Evolutionary conservation across 2,329 filamentous ascomycete genomes (phyloP).

Genomic region (Fulvia fulva): DNA sequence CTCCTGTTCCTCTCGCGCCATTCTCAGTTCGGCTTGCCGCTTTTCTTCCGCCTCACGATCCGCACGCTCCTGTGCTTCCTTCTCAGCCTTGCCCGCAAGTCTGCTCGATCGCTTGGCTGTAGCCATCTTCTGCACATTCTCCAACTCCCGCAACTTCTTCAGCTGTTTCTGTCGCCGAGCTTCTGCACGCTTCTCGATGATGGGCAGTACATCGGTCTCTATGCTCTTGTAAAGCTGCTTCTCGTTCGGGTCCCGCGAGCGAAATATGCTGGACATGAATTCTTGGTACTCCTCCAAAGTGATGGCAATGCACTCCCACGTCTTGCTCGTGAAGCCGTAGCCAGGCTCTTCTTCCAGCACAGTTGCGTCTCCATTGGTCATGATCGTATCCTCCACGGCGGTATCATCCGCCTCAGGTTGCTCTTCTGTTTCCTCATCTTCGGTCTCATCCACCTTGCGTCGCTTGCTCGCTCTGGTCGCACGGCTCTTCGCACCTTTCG

Average conservation of each 20-base stretch:
- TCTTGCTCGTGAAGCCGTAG: constrained; percentile 65
- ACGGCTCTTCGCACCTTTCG: constrained; percentile 55
- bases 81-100: constrained; percentile 76
- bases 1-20: constrained; percentile 57
- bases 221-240: constrained; percentile 70
- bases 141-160: constrained; percentile 75
- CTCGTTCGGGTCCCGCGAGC: constrained; percentile 79
- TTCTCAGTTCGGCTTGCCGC: constrained; percentile 60
- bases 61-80: constrained; percentile 69
- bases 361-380: constrained; percentile 27
- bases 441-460: constrained; percentile 54
- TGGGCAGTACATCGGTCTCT: constrained; percentile 73
- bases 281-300: constrained; percentile 71
- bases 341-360: constrained; percentile 39
- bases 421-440: constrained; percentile 40
- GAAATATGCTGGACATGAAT: constrained; percentile 68
- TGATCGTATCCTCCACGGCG: constrained; percentile 38
- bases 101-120: constrained; percentile 90
- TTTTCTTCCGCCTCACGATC: constrained; percentile 66
- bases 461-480: constrained; percentile 66
- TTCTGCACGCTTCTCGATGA: constrained; percentile 72
- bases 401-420: constrained; percentile 40
- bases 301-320: constrained; percentile 88
- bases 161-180: constrained; percentile 65
- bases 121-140: constrained; percentile 81